These are phyloP conservation scores for Nymphaea colorata DNA, from an alignment of 164 flowering plant species.

Conservation along the genomic window DNA sequence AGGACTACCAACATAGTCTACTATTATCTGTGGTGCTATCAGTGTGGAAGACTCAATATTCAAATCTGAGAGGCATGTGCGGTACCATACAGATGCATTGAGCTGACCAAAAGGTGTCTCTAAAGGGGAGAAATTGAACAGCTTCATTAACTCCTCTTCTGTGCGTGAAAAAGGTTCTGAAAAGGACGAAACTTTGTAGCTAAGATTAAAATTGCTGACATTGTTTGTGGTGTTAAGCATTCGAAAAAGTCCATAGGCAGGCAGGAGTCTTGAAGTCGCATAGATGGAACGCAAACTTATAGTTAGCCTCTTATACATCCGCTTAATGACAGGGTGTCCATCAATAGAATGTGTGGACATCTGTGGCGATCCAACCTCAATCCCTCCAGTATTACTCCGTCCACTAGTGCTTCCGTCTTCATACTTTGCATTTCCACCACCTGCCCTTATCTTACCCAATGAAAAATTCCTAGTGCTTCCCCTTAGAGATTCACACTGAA, in stretches of 20 bases:
- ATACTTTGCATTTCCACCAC: background rate
- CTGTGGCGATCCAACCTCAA: slow-evolving; percentile 5
- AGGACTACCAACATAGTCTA: slow-evolving; percentile 92
- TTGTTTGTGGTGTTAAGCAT: slow-evolving; percentile 44
- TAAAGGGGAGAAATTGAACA: slow-evolving; percentile 50
- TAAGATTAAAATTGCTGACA: slow-evolving; percentile 47
- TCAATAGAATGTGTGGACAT: slow-evolving; percentile 24
- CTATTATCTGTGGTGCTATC: slow-evolving; percentile 53
- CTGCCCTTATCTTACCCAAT: background rate
- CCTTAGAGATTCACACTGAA: slow-evolving; percentile 48
- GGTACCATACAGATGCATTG: slow-evolving; percentile 52
- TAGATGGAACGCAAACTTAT: slow-evolving; percentile 63
- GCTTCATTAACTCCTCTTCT: slow-evolving; percentile 54
- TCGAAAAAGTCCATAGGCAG: slow-evolving; percentile 54
- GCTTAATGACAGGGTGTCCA: slow-evolving; percentile 29
- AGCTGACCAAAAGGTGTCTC: slow-evolving; percentile 70
- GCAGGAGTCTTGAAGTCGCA: slow-evolving; percentile 68
- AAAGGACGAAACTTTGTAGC: slow-evolving; percentile 72
- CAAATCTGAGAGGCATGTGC: slow-evolving; percentile 47
- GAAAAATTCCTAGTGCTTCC: background rate
- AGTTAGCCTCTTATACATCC: slow-evolving; percentile 65
- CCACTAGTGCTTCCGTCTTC: background rate
- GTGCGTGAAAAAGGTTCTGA: slow-evolving; percentile 48
- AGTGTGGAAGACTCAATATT: slow-evolving; percentile 40
- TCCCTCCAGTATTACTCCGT: background rate